Evolutionary conservation across 2,329 filamentous ascomycete species (phyloP).

Genomic region (Rutstroemia sydowiana): DNA sequence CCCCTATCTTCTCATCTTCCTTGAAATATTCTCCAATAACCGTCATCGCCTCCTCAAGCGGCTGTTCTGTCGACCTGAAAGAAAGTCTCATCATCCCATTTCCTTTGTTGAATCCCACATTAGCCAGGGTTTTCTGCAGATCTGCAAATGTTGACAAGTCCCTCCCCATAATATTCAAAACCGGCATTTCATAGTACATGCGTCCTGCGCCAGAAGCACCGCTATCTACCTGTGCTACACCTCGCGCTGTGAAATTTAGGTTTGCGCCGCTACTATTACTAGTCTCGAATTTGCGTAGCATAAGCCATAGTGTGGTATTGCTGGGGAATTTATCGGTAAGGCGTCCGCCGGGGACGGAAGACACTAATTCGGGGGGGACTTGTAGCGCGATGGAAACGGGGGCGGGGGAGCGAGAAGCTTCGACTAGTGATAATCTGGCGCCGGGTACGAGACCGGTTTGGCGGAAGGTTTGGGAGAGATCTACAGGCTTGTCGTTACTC

Average conservation of each 20-base stretch:
- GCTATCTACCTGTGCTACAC: conserved; percentile 54
- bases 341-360: conserved; percentile 55
- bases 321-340: conserved; percentile 81
- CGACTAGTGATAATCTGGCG: conserved; percentile 86
- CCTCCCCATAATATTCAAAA: conserved; percentile 75
- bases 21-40: conserved; percentile 73
- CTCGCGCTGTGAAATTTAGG: conserved; percentile 79
- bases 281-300: conserved; percentile 88
- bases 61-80: conserved; percentile 69
- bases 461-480: conserved; percentile 77
- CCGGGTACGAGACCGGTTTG: conserved; percentile 76
- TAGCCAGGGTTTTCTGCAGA: conserved; percentile 80
- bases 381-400: conserved; percentile 86
- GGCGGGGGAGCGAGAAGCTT: conserved; percentile 76
- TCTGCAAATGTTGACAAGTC: conserved; percentile 71
- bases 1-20: conserved; percentile 17
- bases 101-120: conserved; percentile 81
- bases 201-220: conserved; percentile 56
- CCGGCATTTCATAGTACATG: conserved; percentile 81
- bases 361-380: conserved; percentile 64
- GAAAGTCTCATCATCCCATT: conserved; percentile 70
- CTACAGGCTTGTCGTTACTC: conserved; percentile 76
- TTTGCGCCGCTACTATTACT: conserved; percentile 44
- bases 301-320: conserved; percentile 80
- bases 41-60: conserved; percentile 76